Evolutionary conservation across 352 stramenopile species (phyloP), one percentile per base, ranked within the genome.

Genomic region (Globisporangium orthogonon): DNA sequence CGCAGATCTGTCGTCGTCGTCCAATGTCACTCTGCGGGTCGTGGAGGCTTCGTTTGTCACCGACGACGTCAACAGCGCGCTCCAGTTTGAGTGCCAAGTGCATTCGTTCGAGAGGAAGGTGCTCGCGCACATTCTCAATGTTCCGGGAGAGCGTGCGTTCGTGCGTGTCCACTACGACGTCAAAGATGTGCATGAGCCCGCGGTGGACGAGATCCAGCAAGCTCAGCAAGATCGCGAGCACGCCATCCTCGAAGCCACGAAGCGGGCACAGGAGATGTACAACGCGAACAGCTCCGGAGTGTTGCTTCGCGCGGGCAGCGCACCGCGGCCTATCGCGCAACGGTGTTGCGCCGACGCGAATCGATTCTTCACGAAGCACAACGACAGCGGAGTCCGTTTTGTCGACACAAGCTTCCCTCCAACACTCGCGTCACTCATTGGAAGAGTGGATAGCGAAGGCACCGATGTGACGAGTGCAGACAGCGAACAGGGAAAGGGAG

Each of bases 1-100:
- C n/a, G 62, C 69, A 7, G 71, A 86, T 59, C 86, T 86, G 47
- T 57, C 63, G 39, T 52, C 62, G 14, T 88, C 78, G 0, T 30
- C 18, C 17, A 68, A 67, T 50, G 65, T 86, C 50, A 60, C 61
- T 23, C 52, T 86, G 5, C 52, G 69, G 6, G 55, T 69, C 31
- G 65, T 52, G 17, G 45, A 47, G 7, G 39, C 29, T 14, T 11
- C 14, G n/a, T n/a, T n/a, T n/a, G n/a, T n/a, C 33, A 50, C 50
- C 18, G 62, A 58, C 41, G 10, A 13, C 39, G 4, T 31, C 18
- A 14, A 14, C 5, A 29, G 60, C 5, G 40, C 28, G 14, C 28
- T 79, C 48, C 17, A 33, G 9, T 59, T 86, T 35, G 59, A 71
- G 3, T 68, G 65, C 33, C 44, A 53, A 2, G 60, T 84, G 17